Evolutionary conservation across 176 grass and related monocot genomes (phyloP).

Genomic region (Saccharum officinarum): DNA sequence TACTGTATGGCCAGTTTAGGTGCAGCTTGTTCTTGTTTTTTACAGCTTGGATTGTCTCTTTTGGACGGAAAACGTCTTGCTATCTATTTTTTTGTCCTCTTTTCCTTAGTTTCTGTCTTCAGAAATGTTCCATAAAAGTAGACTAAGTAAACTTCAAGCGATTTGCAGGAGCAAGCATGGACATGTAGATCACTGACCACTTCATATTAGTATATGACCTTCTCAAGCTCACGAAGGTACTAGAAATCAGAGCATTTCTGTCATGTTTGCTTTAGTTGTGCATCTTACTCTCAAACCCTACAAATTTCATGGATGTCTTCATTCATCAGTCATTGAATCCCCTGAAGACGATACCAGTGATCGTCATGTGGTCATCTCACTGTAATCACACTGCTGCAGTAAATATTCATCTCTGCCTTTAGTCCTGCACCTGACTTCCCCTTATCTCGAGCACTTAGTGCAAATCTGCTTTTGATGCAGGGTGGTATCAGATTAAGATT

Average conservation of each 20-base stretch:
- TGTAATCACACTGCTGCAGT: no score
- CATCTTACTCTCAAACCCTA: not conserved
- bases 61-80: not conserved
- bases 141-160: not conserved
- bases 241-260: not conserved
- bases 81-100: not conserved
- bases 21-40: not conserved
- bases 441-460: not conserved
- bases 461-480: not conserved
- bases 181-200: conserved; percentile 45
- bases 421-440: no score
- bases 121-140: not conserved
- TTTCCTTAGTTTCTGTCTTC: not conserved
- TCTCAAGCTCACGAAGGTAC: conserved; percentile 57
- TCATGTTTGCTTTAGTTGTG: not conserved
- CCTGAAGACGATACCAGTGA: conserved; percentile 64
- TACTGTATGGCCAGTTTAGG: not conserved
- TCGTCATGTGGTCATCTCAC: conserved; percentile 69
- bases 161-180: conserved; percentile 32
- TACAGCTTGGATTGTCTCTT: not conserved
- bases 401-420: no score
- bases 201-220: conserved; percentile 25
- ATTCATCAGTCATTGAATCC: conserved; percentile 51
- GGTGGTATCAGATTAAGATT: conserved; percentile 1
- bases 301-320: not conserved